Percentiles rank a stretch among this genome's conserved stretches.
Evolutionary conservation across 768 basidiomycete species (phyloP).

Genomic region (Hypholoma sublateritium): DNA sequence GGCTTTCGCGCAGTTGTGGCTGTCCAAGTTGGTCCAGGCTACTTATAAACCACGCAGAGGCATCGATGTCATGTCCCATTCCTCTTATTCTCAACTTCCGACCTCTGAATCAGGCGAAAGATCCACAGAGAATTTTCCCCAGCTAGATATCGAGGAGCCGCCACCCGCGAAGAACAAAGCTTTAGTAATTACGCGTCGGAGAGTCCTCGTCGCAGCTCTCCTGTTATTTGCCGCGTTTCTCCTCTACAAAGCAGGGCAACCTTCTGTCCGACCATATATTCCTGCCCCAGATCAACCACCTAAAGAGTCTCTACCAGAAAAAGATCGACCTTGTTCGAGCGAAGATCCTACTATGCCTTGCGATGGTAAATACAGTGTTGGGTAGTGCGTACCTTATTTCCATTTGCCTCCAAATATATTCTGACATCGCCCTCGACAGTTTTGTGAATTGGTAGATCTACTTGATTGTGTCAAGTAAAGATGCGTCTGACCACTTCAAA

Average conservation of each 20-base stretch:
- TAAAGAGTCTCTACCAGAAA: conserved; percentile 9
- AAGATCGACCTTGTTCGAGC: conserved; percentile 11
- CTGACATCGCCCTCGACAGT: conserved; percentile 34
- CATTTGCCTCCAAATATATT: background rate
- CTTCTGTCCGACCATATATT: conserved; percentile 22
- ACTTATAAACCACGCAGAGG: conserved; percentile 16
- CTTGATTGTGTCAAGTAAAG: background rate
- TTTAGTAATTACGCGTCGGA: conserved; percentile 25
- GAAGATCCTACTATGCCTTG: conserved; percentile 31
- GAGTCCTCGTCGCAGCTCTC: conserved; percentile 33
- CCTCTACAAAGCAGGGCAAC: conserved; percentile 45
- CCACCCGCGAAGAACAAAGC: conserved; percentile 15
- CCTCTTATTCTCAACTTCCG: conserved; percentile 11
- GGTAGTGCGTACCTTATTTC: conserved; percentile 58
- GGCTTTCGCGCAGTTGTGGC: conserved; percentile 8
- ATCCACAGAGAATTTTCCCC: conserved; percentile 3
- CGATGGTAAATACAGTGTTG: conserved; percentile 70
- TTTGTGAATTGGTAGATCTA: conserved; percentile 71
- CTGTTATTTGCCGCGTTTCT: conserved; percentile 37
- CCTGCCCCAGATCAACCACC: conserved; percentile 7
- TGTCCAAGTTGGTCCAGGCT: conserved; percentile 12
- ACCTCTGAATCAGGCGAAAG: background rate
- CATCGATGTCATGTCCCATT: conserved; percentile 16
- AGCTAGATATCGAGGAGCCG: conserved; percentile 22
- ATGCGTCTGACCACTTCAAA: conserved; percentile 19